Conservation (phyloP, 805 yeast species). For the Kluyveromyces dobzhanskii region DNA sequence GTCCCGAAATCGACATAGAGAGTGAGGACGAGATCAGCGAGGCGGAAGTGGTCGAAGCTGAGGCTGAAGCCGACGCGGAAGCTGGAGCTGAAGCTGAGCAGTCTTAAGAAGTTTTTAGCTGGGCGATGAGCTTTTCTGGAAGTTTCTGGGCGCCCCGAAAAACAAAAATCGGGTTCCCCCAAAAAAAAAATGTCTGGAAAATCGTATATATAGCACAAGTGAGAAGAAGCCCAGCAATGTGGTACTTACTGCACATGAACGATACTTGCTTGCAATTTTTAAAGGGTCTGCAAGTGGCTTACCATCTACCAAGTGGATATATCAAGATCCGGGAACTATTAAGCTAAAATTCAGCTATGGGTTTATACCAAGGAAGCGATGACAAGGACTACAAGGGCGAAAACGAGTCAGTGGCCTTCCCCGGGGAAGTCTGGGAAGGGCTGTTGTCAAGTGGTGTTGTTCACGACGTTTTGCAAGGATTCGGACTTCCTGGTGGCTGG, state of each 20-base stretch:
- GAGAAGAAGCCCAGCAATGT: too few species aligned
- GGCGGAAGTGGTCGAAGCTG: conserved; percentile 11
- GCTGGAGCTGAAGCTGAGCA: conserved; percentile 14
- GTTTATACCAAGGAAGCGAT: conserved; percentile 12
- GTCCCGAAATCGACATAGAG: conserved; percentile 8
- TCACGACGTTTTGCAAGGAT: conserved; percentile 20
- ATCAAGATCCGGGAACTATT: too few species aligned
- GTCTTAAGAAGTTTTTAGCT: too few species aligned
- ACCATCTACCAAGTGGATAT: too few species aligned
- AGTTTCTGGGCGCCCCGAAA: too few species aligned
- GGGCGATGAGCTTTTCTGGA: too few species aligned
- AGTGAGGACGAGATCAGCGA: conserved; percentile 10
- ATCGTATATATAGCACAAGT: too few species aligned
- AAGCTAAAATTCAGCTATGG: too few species aligned
- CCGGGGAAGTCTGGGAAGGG: conserved; percentile 11
- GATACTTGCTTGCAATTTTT: not conserved
- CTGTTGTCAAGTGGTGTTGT: conserved; percentile 13
- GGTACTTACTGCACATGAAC: too few species aligned
- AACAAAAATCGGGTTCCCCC: too few species aligned
- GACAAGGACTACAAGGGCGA: conserved; percentile 11
- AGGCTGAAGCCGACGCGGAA: conserved; percentile 11
- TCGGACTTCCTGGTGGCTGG: conserved; percentile 18
- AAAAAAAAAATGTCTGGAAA: too few species aligned
- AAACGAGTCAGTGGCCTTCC: conserved; percentile 8
- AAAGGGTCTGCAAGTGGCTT: too few species aligned